phyloP scores from a whole-genome alignment of 2,329 filamentous ascomycete genomes.

The Lachnellula cervina region DNA sequence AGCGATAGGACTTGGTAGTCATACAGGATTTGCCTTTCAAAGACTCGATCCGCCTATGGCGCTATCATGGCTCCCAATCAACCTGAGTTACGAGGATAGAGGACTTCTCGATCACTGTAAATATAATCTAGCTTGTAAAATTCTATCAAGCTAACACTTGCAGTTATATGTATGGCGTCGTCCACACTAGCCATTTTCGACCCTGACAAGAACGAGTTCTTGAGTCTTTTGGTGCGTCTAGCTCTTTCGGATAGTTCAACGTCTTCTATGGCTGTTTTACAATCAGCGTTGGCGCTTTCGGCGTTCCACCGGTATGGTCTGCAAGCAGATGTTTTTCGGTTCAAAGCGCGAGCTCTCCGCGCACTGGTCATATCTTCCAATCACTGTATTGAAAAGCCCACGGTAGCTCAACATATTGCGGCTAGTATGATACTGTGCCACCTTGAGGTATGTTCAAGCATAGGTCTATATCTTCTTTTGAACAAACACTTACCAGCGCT shows the following conservation, averaged over 20 bases:
- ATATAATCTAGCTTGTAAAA: conserved; percentile 5
- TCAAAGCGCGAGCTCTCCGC: conserved; percentile 20
- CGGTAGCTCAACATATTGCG: conserved; percentile 22
- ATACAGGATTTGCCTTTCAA: conserved; percentile 14
- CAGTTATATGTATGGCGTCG: conserved; percentile 17
- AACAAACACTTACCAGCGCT: conserved; percentile 16
- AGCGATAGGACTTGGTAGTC: conserved; percentile 17
- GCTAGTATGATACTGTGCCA: conserved; percentile 23
- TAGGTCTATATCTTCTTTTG: conserved; percentile 9
- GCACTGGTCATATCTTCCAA: conserved; percentile 18
- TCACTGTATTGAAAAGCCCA: conserved; percentile 13
- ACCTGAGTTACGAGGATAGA: conserved; percentile 17
- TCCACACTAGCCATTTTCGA: conserved; percentile 22
- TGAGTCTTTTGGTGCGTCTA: conserved; percentile 19
- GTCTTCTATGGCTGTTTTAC: conserved; percentile 20
- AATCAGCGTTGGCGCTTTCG: conserved; percentile 22
- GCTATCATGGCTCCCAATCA: conserved; percentile 20
- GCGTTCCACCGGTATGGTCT: conserved; percentile 21
- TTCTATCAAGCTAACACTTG: conserved; percentile 15
- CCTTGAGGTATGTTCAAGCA: conserved; percentile 20
- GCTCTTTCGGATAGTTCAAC: conserved; percentile 21
- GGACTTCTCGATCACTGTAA: conserved; percentile 22
- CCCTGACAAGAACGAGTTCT: conserved; percentile 18
- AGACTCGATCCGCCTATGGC: conserved; percentile 16
- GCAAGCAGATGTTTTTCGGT: conserved; percentile 18